Evolutionary conservation across 805 yeast species (phyloP).

Genomic region (Teunomyces gatunensis): DNA sequence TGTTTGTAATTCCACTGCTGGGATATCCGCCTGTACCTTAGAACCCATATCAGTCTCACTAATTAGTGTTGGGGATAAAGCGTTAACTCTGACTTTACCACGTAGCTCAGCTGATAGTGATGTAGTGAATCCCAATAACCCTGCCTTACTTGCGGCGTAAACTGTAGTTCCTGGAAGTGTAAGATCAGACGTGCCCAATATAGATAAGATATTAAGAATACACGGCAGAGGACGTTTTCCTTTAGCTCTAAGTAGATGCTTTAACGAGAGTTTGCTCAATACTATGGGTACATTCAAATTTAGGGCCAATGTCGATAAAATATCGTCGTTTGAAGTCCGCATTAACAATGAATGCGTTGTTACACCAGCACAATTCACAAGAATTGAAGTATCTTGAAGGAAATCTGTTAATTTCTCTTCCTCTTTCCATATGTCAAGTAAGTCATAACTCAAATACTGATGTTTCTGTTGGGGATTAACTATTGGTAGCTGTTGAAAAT

Average conservation of each 20-base stretch:
- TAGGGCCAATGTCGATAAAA: conserved; percentile 46
- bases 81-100: conserved; percentile 57
- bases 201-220: conserved; percentile 67
- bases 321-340: conserved; percentile 37
- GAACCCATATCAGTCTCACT: conserved; percentile 66
- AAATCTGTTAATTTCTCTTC: conserved; percentile 7
- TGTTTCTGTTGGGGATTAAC: conserved; percentile 23
- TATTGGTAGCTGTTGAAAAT: conserved; percentile 14
- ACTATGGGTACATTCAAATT: conserved; percentile 64
- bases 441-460: conserved; percentile 31
- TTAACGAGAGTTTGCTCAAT: conserved; percentile 50
- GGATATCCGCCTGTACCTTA: conserved; percentile 21
- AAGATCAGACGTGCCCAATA: conserved; percentile 44
- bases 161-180: conserved; percentile 56
- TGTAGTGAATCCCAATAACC: conserved; percentile 59
- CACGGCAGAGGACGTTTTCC: conserved; percentile 15
- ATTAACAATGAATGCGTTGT: conserved; percentile 55
- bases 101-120: conserved; percentile 60
- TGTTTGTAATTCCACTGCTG: conserved; percentile 20
- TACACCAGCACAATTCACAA: conserved; percentile 67
- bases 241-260: conserved; percentile 45
- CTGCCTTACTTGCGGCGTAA: conserved; percentile 72
- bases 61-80: conserved; percentile 66
- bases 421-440: conserved; percentile 10
- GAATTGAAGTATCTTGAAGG: conserved; percentile 39